Evolutionary conservation across 148 eudicot species (phyloP), one percentile per base, ranked within the genome.

Genomic region (Vaccinium myrtillus): DNA sequence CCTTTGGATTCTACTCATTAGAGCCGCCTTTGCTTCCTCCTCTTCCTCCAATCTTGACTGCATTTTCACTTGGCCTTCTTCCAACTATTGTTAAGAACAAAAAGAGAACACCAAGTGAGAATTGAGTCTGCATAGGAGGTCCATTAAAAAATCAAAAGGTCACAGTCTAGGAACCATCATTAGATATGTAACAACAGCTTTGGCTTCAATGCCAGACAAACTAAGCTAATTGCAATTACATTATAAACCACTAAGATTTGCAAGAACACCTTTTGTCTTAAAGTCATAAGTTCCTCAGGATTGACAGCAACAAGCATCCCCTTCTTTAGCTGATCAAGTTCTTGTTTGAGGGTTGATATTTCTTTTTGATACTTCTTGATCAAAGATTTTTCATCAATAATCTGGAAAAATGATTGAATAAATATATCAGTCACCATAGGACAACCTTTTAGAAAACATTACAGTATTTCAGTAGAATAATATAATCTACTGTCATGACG

Each of bases 61-160:
- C 99, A 97, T 94, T 90, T 95, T 97, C 79, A 92, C 89, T 87
- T 97, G 99, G 67, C 99, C 99, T 94, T 97, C 98, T 93, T 95
- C 99, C 90, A 97, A 89, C 99, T 97, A 87, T 75, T 86, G 84
- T 30, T 77, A 12, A 84, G 9, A 46, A 12, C 61, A 84, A 36
- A 53, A 79, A n/a, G 9, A 21, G 32, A 30, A 82, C 25, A 77
- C 82, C 74, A 59, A 9, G 15, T 36, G 56, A 82, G 23, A 78
- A 84, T 70, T 10, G 30, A 25, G 51, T 70, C 49, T 30, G 23
- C 14, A 13, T 15, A 78, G 23, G 19, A 32, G 30, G 46, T 50
- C 27, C 3, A 55, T 63, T 55, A 19, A 19, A 36, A 18, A 21
- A 71, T 53, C 56, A 21, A 6, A 51, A 70, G 39, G 16, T 36